Base-by-base conservation (phyloP, 1,139 yeast genomes). In the Fermentozyma sake region DNA sequence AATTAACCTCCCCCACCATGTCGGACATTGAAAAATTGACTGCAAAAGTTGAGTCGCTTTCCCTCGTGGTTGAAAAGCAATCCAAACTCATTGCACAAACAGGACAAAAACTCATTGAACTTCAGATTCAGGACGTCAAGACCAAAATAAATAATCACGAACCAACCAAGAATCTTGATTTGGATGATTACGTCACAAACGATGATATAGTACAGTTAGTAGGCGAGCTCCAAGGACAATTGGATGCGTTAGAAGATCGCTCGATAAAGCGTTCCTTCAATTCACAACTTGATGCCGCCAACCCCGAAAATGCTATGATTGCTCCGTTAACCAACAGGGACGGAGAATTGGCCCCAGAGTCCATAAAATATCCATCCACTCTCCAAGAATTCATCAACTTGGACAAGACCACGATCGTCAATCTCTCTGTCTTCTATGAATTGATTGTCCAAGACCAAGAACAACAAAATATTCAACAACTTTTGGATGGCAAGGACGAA, bases 201-300 rank as follows among this genome's bases (percentile, higher is more conserved):
- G 94, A 83, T 33, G 97, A 89, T 46, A 61, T 89, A 12, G 85
- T 83, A 1, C 46, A 45, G 42, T 31, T 47, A 25, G 96, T 87
- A 8, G 87, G 87, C 5, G 97, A 89, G 52, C 60, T 89, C 34
- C 96, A 87, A 55, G 81, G 83, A 5, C 96, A 89, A 56, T 66
- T 89, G 44, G 93, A 84, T 30, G 59, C 61, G 10, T 54, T 80
- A 18, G 93, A 82, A 45, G 82, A 79, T 32, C 65, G 89, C 38
- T 65, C 77, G 9, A 69, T 78, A 26, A 65, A 76, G 39, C 64
- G 93, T 46, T 56, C 74, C 8, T 63, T 68, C 41, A 81, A 80
- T 43, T 49, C 61, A 4, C 50, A 39, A 29, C 36, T 51, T 25
- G 23, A 27, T 17, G 23, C 12, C 11, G 19, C 19, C n/a, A 38